phyloP scores from a whole-genome alignment of 2,329 filamentous ascomycete genomes.

The Penicillium sp. region DNA sequence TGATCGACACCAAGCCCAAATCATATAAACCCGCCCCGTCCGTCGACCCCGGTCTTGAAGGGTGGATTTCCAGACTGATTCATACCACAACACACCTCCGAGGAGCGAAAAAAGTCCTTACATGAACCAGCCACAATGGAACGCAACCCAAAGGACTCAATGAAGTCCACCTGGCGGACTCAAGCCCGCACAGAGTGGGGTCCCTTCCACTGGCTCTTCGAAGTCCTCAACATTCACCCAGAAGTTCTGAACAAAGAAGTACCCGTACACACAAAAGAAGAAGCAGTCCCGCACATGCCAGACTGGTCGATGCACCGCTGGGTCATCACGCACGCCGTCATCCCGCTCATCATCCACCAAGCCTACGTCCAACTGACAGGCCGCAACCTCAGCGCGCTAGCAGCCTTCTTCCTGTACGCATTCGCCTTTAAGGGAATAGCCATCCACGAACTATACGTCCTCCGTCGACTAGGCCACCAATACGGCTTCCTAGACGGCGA shows the following conservation, averaged over 20 bases:
- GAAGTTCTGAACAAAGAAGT: constrained; percentile 21
- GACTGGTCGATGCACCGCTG: constrained; percentile 27
- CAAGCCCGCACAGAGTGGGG: constrained; percentile 25
- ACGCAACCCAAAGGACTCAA: constrained; percentile 27
- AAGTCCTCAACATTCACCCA: constrained; percentile 25
- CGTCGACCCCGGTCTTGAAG: not conserved
- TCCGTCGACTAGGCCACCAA: constrained; percentile 24
- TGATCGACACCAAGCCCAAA: constrained; percentile 17
- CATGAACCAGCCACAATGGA: constrained; percentile 11
- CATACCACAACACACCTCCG: not conserved
- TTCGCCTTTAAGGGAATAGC: constrained; percentile 24
- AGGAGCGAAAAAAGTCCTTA: not conserved
- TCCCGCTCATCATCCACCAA: constrained; percentile 24
- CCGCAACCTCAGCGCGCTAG: constrained; percentile 19
- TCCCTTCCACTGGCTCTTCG: constrained; percentile 26
- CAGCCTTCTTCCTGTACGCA: constrained; percentile 24
- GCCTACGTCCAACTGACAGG: constrained; percentile 23
- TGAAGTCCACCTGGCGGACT: constrained; percentile 29
- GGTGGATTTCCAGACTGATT: not conserved
- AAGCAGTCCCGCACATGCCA: constrained; percentile 22
- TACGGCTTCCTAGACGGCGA: constrained; percentile 28
- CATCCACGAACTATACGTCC: constrained; percentile 26
- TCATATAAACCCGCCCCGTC: constrained; percentile 15
- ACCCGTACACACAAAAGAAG: constrained; percentile 22
- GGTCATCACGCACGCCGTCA: constrained; percentile 23